Base-by-base conservation (phyloP, 2,329 filamentous ascomycete genomes). In the Fonsecaea pedrosoi region DNA sequence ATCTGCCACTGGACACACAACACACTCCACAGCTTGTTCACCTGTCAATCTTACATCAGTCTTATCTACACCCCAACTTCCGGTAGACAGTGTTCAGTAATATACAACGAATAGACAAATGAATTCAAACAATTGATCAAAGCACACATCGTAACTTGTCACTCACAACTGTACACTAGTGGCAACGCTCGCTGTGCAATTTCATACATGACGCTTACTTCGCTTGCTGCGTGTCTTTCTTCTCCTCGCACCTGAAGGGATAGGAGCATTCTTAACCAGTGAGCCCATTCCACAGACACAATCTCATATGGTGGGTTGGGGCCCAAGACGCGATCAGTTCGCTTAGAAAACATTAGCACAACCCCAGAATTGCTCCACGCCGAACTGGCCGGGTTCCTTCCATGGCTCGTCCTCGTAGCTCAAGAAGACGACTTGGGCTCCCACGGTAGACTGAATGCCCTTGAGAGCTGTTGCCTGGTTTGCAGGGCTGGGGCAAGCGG, bases 281-380 rank as follows among this genome's bases (percentile, higher is more conserved):
- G 15, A 18, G 12, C n/a, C n/a, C n/a, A 35, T 32, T 18, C 15
- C 56, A 18, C 25, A 9, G 18, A 10, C 45, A 50, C 45, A 50
- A 50, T 7, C 18, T 5, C 18, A 12, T 8, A 25, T 25, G 25
- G 25, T 3, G 25, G 9, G 18, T 25, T 50, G 45, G 45, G 3
- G 25, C 45, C 18, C 18, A 50, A 50, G 25, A 54, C 6, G 18
- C 4, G 4, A 30, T 30, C 15, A 61, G 5, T 12, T 37, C 54
- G 60, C 70, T 74, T 80, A 81, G 77, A 87, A 86, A 75, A 84
- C 80, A 65, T 81, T 75, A 66, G 81, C 80, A 77, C 87, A 89
- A 70, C 93, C 92, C 87, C 92, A 97, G 84, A 85, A 84, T 81
- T 89, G 87, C 89, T 97, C 94, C 74, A 93, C 92, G 69, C 81